Evolutionary conservation across 2,329 filamentous ascomycete genomes (phyloP).

Genomic region (Lachnellula arida): DNA sequence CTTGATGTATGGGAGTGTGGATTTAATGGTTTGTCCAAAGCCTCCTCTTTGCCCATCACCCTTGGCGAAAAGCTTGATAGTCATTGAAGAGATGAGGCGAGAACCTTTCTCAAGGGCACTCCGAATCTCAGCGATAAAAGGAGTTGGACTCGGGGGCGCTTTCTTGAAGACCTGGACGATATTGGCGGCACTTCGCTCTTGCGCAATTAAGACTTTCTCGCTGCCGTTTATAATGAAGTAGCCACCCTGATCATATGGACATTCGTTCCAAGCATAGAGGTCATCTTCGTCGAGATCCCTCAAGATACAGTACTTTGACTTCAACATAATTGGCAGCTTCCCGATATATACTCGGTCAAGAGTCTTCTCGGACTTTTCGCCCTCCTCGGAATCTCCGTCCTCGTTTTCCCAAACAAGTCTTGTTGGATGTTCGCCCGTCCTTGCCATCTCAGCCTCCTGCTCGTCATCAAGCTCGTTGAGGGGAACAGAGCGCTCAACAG

Average conservation of each 20-base stretch:
- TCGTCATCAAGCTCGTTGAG: conserved; percentile 65
- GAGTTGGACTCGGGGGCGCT: conserved; percentile 83
- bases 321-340: conserved; percentile 96
- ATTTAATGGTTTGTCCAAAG: conserved; percentile 83
- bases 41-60: conserved; percentile 73
- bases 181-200: conserved; percentile 95
- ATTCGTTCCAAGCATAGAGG: conserved; percentile 90
- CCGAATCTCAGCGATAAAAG: conserved; percentile 91
- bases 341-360: conserved; percentile 73
- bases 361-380: conserved; percentile 46
- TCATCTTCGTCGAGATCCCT: conserved; percentile 78
- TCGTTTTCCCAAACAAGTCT: conserved; percentile 57
- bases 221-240: conserved; percentile 99
- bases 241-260: conserved; percentile 94
- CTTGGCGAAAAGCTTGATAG: conserved; percentile 85
- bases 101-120: conserved; percentile 96
- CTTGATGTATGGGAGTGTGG: conserved; percentile 90
- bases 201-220: conserved; percentile 96
- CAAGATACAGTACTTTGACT: conserved; percentile 91
- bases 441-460: conserved; percentile 50
- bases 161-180: conserved; percentile 99
- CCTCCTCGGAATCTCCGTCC: conserved; percentile 33
- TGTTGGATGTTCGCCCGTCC: conserved; percentile 54
- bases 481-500: conserved; percentile 67
- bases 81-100: conserved; percentile 85